Evolutionary conservation across 2,329 filamentous ascomycete species (phyloP).

Genomic region (Sporothrix brasiliensis): DNA sequence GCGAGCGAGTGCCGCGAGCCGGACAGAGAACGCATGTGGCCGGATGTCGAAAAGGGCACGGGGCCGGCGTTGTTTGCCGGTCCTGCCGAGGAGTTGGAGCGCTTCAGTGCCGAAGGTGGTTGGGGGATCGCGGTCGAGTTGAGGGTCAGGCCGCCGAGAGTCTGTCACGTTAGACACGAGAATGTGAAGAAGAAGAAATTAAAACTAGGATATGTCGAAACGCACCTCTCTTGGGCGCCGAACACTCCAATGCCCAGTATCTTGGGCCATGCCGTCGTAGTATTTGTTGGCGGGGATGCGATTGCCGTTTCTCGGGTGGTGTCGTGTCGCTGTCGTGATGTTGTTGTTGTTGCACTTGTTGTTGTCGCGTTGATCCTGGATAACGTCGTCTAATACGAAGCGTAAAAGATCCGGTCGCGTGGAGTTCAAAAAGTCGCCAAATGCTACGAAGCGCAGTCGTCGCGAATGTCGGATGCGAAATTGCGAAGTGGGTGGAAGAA

Average conservation of each 20-base stretch:
- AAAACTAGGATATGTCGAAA: conserved; percentile 27
- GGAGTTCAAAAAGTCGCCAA: background rate
- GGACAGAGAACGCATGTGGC: conserved; percentile 80
- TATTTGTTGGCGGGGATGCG: background rate
- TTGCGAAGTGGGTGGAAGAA: conserved; percentile 27
- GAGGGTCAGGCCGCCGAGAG: conserved; percentile 79
- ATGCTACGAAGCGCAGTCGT: background rate
- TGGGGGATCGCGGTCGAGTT: conserved; percentile 80
- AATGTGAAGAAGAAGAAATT: conserved; percentile 1
- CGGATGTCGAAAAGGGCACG: conserved; percentile 59
- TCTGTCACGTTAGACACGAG: conserved; percentile 57
- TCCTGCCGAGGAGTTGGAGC: conserved; percentile 75
- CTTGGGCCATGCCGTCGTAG: conserved; percentile 72
- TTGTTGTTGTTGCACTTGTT: background rate
- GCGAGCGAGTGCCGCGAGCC: conserved; percentile 84
- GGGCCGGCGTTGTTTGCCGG: conserved; percentile 58
- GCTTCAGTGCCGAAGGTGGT: conserved; percentile 91
- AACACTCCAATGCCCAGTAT: conserved; percentile 85
- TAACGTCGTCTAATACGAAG: background rate
- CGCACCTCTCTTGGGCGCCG: conserved; percentile 85
- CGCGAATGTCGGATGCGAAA: background rate
- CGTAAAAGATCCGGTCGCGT: background rate
- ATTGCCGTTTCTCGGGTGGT: background rate
- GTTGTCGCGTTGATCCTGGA: background rate
- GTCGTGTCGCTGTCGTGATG: background rate